These are phyloP conservation scores for Xylaria scruposa DNA, from an alignment of 495 filamentous ascomycete genomes.

Conservation along the genomic window DNA sequence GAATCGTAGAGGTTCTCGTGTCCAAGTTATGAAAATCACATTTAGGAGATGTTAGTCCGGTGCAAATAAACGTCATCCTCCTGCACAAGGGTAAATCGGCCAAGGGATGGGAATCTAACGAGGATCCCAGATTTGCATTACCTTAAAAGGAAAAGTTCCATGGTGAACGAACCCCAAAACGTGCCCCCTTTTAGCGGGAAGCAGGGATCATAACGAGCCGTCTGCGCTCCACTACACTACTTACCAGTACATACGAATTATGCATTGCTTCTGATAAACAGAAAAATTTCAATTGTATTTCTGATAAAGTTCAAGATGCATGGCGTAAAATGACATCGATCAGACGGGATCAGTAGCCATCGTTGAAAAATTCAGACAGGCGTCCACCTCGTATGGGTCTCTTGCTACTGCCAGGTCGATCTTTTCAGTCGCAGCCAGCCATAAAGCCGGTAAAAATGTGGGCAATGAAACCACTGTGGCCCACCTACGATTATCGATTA, in stretches of 20 bases:
- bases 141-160: conserved; percentile 18
- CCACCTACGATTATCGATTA: background rate
- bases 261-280: background rate
- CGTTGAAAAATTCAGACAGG: background rate
- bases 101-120: conserved; percentile 16
- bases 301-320: background rate
- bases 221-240: background rate
- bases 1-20: background rate
- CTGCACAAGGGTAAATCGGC: background rate
- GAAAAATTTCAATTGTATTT: background rate
- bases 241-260: too few relatives aligned
- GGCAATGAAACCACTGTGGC: background rate
- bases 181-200: background rate
- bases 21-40: background rate
- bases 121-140: conserved; percentile 20
- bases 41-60: background rate
- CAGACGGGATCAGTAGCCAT: background rate
- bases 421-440: background rate
- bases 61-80: conserved; percentile 16
- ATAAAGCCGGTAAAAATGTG: too few relatives aligned
- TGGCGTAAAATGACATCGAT: background rate
- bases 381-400: background rate
- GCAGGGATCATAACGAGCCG: conserved; percentile 1
- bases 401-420: background rate
- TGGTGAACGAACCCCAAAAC: background rate